Conservation (phyloP, 352 stramenopile genomes). For the Phytopythium cucurbitacearum region DNA sequence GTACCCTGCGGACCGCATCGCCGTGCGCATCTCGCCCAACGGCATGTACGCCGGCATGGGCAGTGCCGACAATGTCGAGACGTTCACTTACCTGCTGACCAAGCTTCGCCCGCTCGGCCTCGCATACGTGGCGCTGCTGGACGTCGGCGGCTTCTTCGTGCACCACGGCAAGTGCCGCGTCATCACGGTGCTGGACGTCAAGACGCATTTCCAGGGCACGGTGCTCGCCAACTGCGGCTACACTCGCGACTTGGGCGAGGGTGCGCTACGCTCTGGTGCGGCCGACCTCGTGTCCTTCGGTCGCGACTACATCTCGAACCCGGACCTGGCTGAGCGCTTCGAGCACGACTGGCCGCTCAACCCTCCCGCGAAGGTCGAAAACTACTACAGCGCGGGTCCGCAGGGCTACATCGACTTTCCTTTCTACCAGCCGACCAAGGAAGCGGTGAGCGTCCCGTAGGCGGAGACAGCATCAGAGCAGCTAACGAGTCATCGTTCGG, state of each 20-base stretch:
- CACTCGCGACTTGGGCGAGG: slow-evolving; percentile 10
- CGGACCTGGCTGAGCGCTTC: slow-evolving; percentile 15
- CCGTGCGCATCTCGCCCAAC: slow-evolving; percentile 7
- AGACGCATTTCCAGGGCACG: slow-evolving; percentile 8
- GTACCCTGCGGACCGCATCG: slow-evolving; percentile 8
- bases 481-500: too few relatives aligned
- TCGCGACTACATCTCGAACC: slow-evolving; percentile 12
- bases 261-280: slow-evolving; percentile 7
- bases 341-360: slow-evolving; percentile 21
- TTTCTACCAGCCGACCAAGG: slow-evolving; percentile 2
- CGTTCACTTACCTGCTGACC: slow-evolving; percentile 27
- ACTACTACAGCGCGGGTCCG: slow-evolving; percentile 1
- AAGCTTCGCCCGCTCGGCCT: slow-evolving; percentile 14
- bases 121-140: slow-evolving; percentile 16
- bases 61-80: slow-evolving; percentile 22
- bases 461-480: too few relatives aligned
- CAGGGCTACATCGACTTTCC: slow-evolving; percentile 20
- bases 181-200: slow-evolving; percentile 12
- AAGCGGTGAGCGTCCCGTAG: too few relatives aligned
- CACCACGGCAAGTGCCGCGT: slow-evolving; percentile 9
- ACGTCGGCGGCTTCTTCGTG: slow-evolving; percentile 7
- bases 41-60: slow-evolving; percentile 9
- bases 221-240: slow-evolving; percentile 7
- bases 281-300: slow-evolving; percentile 10
- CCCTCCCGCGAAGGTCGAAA: slow-evolving; percentile 10